These are phyloP conservation scores for Discostella stelligeroides DNA, from an alignment of 108 stramenopile genomes.

Conservation along the genomic window DNA sequence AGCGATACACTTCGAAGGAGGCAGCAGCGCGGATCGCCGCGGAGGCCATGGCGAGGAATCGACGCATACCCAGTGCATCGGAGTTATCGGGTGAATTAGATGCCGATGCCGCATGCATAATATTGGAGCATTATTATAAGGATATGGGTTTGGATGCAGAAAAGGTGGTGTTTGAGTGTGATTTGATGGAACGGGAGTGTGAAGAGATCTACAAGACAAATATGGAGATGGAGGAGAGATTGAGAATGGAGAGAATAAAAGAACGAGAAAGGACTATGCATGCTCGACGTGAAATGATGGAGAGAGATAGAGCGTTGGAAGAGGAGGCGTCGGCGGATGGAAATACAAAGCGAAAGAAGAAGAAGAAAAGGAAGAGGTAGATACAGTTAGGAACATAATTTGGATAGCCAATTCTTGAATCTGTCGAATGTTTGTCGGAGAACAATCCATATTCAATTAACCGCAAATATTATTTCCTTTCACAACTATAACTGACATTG, in stretches of 20 bases:
- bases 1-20: conserved; percentile 83
- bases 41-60: conserved; percentile 40
- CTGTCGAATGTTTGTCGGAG: no score
- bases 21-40: conserved; percentile 62
- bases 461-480: no score
- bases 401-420: no score
- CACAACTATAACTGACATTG: no score
- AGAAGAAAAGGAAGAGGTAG: conserved; percentile 37
- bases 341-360: conserved; percentile 48
- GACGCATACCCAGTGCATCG: conserved; percentile 5
- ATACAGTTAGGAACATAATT: no score
- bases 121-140: conserved; percentile 80
- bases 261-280: conserved; percentile 16
- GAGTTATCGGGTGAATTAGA: conserved; percentile 63
- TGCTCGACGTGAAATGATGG: conserved; percentile 44
- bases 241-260: conserved; percentile 17
- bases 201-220: conserved; percentile 16
- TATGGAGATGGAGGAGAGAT: conserved; percentile 22
- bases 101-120: conserved; percentile 83
- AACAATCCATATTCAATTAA: no score
- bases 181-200: conserved; percentile 27
- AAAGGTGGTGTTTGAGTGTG: conserved; percentile 26
- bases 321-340: conserved; percentile 13
- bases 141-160: conserved; percentile 59
- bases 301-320: conserved; percentile 25